Evolutionary conservation across 2,329 filamentous ascomycete genomes (phyloP), one percentile per base, ranked within the genome.

Genomic region (Penicillium sp.): DNA sequence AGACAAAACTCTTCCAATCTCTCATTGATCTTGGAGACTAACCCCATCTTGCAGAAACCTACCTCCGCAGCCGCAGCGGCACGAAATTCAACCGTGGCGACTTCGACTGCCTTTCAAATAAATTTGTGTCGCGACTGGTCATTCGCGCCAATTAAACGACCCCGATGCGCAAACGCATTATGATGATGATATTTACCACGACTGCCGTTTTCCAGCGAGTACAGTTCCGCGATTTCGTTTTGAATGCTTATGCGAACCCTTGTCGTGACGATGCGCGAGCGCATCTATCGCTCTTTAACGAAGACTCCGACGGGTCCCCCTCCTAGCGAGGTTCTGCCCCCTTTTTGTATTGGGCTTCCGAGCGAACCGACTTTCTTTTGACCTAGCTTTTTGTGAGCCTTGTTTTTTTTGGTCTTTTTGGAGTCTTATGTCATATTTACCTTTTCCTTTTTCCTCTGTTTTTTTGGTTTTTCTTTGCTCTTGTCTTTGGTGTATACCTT

Each of bases 51-150:
- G 41, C 78, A 97, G 92, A 97, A 78, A 80, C 84, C 53, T 97
- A 97, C 76, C 84, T 97, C 59, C 87, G 90, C 69, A 86, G 86
- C 58, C 89, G 93, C 65, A 83, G 85, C 64, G 86, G 88, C 56
- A 85, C 88, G 68, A 90, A 88, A 75, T 97, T 96, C 75, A 89
- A 96, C 78, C 87, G 90, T 66, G 85, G 88, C 67, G 90, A 97
- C 79, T 97, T 97, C 72, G 93, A 97, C 79, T 94, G 88, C 58
- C 78, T 97, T 71, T 96, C 92, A 50, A 97, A 96, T 82, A 97
- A 97, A 81, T 97, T 97, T 80, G 79, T 97, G 65, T 95, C 92
- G 36, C 95, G 95, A 78, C 85, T 97, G 69, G 92, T 97, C 73
- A 96, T 97, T 75, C 91, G 93, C 67, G 90, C 93, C 69, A 96